Base-by-base conservation (phyloP, 352 stramenopile species). In the Thalassiosira exigua region DNA sequence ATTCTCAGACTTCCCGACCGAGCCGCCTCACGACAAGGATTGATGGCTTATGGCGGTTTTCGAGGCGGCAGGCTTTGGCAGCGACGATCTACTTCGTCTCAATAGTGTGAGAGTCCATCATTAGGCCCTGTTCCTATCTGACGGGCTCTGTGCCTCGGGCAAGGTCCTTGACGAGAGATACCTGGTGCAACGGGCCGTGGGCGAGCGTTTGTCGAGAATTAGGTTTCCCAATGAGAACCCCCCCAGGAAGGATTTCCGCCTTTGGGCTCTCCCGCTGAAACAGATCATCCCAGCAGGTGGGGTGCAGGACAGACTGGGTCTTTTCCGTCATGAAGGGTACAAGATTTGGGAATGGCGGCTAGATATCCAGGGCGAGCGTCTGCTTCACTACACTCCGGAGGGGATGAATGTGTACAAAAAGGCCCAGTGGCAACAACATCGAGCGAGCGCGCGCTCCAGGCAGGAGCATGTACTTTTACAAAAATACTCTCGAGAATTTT, bases 71-170 rank as follows among this genome's bases (percentile, higher is more conserved):
- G 44, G 56, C 9, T 73, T 53, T 26, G 0, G 1, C 14, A 11
- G 2, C 0, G 0, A 4, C 21, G n/a, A 72, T 19, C 29, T 73
- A 9, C 9, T 33, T 2, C 4, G 12, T 1, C 52, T 79, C 14
- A 79, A 73, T 46, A 48, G 53, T 32, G 60, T 73, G 17, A 21
- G 70, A 1, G 3, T 79, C 11, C 61, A 79, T 14, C 70, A 79
- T 19, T 52, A 79, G 58, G 70, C 54, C 3, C 19, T 79, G 3
- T 79, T 79, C 29, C 21, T 73, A 1, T 73, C 60, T 0, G 29
- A 56, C n/a, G 44, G 72, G 0, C 14, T 73, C 3, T 26, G 32
- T 9, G 64, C 26, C 0, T 36, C n/a, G 21, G 64, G 64, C 0
- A 29, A 41, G 14, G 39, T 4, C 0, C 21, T 73, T 3, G 50